Evolutionary conservation across 352 stramenopile genomes (phyloP), one percentile per base, ranked within the genome.

Genomic region (Pythium folliculosum): DNA sequence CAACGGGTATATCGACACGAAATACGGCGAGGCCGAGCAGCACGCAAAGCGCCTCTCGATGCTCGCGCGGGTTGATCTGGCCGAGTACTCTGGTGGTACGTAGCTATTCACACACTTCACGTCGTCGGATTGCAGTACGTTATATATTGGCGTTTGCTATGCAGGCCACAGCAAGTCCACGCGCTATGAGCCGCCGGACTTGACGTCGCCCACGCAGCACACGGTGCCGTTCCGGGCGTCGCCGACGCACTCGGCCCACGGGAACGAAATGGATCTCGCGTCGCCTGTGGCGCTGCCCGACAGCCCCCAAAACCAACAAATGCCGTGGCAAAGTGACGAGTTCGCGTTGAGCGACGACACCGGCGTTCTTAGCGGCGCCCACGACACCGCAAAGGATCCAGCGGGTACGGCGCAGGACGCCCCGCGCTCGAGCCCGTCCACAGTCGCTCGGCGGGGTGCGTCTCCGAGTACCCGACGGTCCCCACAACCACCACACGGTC

Each of bases 281-380:
- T 94, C 85, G 0, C 85, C 85, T 3, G 71, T 91, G 27, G 73
- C 75, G 19, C 65, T 92, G 3, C 83, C 83, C 10, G 77, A 84
- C 3, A 81, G 77, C 19, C 74, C 67, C 37, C 53, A 80, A 38
- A 70, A 52, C 1, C 66, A 76, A 21, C 22, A n/a, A 52, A 35
- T 82, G 70, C 72, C 60, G 17, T 49, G 80, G 43, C 40, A 73
- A 14, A 57, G 48, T 1, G 71, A 77, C 38, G 43, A 61, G 27
- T 70, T 77, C 38, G 55, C 35, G 35, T 14, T 40, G 8, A 40
- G 35, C 8, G 8, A 40, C 8, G 35, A 40, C 10, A 7, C 35
- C 1, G 8, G 12, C 35, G 35, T 16, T 10, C 10, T 40, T 40
- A 40, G 35, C 35, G 35, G 35, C 8, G 35, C 12, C 63, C 27